Conservation (phyloP, 768 basidiomycete species). For the Mycena olivaceomarginata region DNA sequence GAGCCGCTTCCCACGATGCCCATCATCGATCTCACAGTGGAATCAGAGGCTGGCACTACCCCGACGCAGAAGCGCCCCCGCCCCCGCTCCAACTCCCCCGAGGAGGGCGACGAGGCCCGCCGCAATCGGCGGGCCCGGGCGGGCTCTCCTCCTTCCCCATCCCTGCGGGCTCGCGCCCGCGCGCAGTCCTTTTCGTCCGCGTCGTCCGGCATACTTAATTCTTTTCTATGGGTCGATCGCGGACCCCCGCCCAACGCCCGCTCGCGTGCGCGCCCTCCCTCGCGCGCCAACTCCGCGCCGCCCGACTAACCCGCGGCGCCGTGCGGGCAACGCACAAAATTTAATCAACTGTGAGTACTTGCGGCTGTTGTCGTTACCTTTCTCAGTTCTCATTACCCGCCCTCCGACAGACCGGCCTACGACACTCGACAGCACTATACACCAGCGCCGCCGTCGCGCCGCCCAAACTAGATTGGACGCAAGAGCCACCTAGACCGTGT, state of each 20-base stretch:
- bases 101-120: conserved; percentile 37
- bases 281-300: conserved; percentile 44
- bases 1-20: conserved; percentile 39
- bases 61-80: conserved; percentile 46
- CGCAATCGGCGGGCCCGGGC: conserved; percentile 35
- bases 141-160: conserved; percentile 29
- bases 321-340: conserved; percentile 36
- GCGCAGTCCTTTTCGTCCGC: conserved; percentile 44
- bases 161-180: conserved; percentile 33
- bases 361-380: background rate
- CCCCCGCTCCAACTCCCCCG: conserved; percentile 37
- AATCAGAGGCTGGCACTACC: conserved; percentile 40
- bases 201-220: conserved; percentile 40
- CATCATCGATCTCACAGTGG: conserved; percentile 32
- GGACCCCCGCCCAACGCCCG: conserved; percentile 38
- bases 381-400: background rate
- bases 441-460: conserved; percentile 41
- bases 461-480: conserved; percentile 40
- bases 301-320: conserved; percentile 41
- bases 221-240: conserved; percentile 45
- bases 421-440: conserved; percentile 44
- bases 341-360: conserved; percentile 13
- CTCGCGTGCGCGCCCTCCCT: conserved; percentile 33
- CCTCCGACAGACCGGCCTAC: conserved; percentile 32
- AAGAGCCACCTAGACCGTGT: conserved; percentile 40